Evolutionary conservation across 306 rosid species (phyloP).

Genomic region (Corylus americana): DNA sequence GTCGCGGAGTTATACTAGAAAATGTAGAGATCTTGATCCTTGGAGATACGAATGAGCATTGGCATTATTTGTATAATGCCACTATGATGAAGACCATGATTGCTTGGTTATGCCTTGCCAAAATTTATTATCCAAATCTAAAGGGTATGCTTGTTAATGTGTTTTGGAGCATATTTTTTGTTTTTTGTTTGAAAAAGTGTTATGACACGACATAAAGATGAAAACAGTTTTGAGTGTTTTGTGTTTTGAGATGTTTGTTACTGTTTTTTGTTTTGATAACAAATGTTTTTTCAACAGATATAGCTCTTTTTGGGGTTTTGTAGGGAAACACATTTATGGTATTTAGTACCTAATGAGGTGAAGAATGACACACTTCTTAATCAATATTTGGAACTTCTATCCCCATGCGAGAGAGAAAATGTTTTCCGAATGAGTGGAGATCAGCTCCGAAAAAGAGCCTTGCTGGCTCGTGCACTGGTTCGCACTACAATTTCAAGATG

Average conservation of each 20-base stretch:
- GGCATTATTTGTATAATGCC: neutral
- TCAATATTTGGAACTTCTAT: slow-evolving; percentile 57
- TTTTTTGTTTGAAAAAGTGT: neutral
- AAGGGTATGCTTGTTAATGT: neutral
- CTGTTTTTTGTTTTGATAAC: no score
- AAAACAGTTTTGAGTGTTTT: no score
- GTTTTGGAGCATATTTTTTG: neutral
- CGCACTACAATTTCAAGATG: slow-evolving; percentile 92
- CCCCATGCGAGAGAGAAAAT: slow-evolving; percentile 69
- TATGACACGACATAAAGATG: no score
- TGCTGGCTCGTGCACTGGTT: slow-evolving; percentile 76
- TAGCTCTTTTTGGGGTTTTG: slow-evolving; percentile 23
- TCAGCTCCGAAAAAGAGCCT: slow-evolving; percentile 61
- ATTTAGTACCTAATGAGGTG: slow-evolving; percentile 70
- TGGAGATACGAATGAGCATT: neutral
- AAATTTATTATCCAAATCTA: no score
- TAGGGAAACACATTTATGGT: slow-evolving; percentile 91
- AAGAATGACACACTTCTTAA: slow-evolving; percentile 53
- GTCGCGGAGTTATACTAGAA: neutral
- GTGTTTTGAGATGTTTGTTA: no score
- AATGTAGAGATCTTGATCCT: neutral
- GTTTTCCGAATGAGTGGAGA: slow-evolving; percentile 55
- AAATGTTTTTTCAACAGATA: no score
- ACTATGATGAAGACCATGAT: neutral
- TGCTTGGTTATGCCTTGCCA: no score